These are phyloP conservation scores for Rhizophora apiculata DNA, from an alignment of 345 rosid species.

Conservation along the genomic window DNA sequence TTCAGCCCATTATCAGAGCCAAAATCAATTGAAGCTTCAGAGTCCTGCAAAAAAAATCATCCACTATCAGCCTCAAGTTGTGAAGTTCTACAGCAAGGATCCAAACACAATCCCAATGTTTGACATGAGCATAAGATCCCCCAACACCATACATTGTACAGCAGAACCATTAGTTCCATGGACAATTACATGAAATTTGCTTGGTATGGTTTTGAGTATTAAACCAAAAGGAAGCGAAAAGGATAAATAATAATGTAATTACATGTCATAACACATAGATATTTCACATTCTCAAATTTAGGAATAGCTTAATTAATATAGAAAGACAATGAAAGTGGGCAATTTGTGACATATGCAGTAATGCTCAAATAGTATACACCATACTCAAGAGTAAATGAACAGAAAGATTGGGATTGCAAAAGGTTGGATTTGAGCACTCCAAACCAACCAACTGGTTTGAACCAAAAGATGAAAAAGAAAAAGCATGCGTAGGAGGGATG, in stretches of 20 bases:
- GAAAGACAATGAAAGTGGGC: too few relatives aligned
- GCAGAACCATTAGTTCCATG: not conserved
- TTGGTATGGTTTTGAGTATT: not conserved
- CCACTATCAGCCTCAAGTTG: conserved; percentile 6
- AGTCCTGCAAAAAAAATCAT: conserved; percentile 40
- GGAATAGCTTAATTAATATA: too few relatives aligned
- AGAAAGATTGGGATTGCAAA: not conserved
- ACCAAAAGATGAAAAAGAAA: not conserved
- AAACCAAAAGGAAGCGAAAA: not conserved
- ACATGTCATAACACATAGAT: too few relatives aligned
- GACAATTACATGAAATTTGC: too few relatives aligned
- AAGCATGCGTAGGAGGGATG: not conserved
- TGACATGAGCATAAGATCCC: not conserved
- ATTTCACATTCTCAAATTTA: too few relatives aligned
- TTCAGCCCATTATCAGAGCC: conserved; percentile 59
- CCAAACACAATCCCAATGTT: not conserved
- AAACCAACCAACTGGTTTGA: not conserved
- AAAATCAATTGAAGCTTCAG: conserved; percentile 57
- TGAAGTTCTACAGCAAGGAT: too few relatives aligned
- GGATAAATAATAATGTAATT: not conserved
- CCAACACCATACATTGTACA: not conserved
- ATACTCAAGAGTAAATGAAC: not conserved
- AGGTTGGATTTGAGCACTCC: not conserved
- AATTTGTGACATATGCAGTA: not conserved
- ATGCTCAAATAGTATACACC: not conserved